Percentiles rank a stretch among this genome's conserved stretches.
phyloP scores from a whole-genome alignment of 2,329 filamentous ascomycete species.

The Trichoderma hamatum region DNA sequence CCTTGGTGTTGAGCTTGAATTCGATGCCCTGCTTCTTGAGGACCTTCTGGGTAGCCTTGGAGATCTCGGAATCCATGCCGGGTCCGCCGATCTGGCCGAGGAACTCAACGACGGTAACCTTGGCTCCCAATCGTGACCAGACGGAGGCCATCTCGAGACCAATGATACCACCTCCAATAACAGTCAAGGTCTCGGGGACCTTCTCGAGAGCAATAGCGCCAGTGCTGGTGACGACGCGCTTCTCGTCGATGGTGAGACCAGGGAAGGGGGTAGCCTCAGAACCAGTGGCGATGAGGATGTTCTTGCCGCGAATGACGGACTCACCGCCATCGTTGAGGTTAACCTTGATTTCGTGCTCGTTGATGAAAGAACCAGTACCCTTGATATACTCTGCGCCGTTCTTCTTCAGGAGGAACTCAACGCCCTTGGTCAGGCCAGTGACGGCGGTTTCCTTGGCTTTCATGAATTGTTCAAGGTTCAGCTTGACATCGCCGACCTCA shows the following conservation, averaged over 20 bases:
- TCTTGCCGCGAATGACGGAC: conserved; percentile 85
- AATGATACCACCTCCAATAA: conserved; percentile 98
- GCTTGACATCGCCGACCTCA: conserved; percentile 94
- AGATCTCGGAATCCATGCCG: conserved; percentile 93
- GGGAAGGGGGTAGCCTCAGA: conserved; percentile 96
- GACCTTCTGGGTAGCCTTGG: conserved; percentile 90
- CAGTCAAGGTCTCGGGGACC: conserved; percentile 94
- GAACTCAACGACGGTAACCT: conserved; percentile 98
- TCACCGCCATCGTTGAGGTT: conserved; percentile 90
- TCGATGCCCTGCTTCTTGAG: conserved; percentile 96
- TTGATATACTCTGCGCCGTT: conserved; percentile 98
- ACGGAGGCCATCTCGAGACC: conserved; percentile 98
- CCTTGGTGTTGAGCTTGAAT: conserved; percentile 98
- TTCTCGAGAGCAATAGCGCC: conserved; percentile 87
- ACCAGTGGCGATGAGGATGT: conserved; percentile 96
- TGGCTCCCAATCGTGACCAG: conserved; percentile 89
- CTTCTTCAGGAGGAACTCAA: conserved; percentile 99
- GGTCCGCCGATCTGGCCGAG: conserved; percentile 94
- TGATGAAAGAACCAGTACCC: conserved; percentile 83
- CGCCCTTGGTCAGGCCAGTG: conserved; percentile 85
- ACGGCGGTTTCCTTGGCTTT: conserved; percentile 97
- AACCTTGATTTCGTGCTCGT: conserved; percentile 90
- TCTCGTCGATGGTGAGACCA: conserved; percentile 93
- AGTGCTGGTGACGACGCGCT: conserved; percentile 95
- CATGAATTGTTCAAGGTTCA: conserved; percentile 96